These are phyloP conservation scores for Cyanidium caldarium DNA, from an alignment of 23 red algal species.

Conservation along the genomic window DNA sequence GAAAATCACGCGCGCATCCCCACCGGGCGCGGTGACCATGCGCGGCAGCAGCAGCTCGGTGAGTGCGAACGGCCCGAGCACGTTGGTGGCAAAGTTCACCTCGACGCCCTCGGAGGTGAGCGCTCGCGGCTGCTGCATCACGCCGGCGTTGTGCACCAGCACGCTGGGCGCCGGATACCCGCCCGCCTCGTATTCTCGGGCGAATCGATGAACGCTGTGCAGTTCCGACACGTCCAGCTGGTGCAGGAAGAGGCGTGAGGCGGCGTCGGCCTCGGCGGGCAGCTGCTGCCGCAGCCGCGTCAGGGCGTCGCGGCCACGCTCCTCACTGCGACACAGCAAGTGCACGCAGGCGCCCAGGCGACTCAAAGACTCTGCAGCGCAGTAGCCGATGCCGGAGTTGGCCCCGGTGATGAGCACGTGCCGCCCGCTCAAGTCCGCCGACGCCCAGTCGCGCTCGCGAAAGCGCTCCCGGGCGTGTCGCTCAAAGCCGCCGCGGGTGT, in stretches of 20 bases:
- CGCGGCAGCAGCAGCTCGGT: slow-evolving; percentile 58
- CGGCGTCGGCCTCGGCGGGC: not conserved
- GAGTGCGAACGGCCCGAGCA: slow-evolving; percentile 55
- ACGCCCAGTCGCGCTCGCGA: slow-evolving; percentile 3
- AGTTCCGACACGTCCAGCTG: slow-evolving; percentile 30
- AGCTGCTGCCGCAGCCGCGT: slow-evolving; percentile 10
- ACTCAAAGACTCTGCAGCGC: slow-evolving; percentile 32
- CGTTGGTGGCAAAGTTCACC: slow-evolving; percentile 59
- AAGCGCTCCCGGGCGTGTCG: slow-evolving; percentile 14
- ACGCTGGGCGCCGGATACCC: slow-evolving; percentile 7
- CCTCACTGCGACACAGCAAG: slow-evolving; percentile 29
- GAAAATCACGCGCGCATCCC: slow-evolving; percentile 23
- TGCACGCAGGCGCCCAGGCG: slow-evolving; percentile 24
- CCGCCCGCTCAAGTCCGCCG: slow-evolving; percentile 21
- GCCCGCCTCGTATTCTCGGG: not conserved
- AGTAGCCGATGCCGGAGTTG: slow-evolving; percentile 47
- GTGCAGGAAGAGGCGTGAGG: slow-evolving; percentile 13
- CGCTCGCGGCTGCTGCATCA: slow-evolving; percentile 16
- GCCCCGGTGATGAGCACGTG: slow-evolving; percentile 63
- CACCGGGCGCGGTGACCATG: not conserved
- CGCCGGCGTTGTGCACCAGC: slow-evolving; percentile 75
- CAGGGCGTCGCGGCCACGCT: slow-evolving; percentile 22
- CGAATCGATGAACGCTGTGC: slow-evolving; percentile 22
- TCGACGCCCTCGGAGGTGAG: slow-evolving; percentile 46
- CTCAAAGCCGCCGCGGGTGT: slow-evolving; percentile 30